phyloP scores from a whole-genome alignment of 1,284 basidiomycete species.

The Afroboletus lepidellus region DNA sequence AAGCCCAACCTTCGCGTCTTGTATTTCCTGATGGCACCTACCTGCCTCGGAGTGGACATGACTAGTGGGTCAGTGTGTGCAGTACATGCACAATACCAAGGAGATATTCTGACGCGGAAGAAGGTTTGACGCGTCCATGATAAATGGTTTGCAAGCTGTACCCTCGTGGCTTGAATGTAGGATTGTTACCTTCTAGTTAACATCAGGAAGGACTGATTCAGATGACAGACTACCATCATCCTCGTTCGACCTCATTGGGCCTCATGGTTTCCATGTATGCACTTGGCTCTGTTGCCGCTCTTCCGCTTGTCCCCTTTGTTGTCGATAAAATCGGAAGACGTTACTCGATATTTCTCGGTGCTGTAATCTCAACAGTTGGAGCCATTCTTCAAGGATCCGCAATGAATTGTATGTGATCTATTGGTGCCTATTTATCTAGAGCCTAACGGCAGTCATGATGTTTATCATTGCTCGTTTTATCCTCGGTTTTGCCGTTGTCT shows the following conservation, averaged over 20 bases:
- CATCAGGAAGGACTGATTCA: neutral
- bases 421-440: neutral
- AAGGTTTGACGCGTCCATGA: constrained; percentile 14
- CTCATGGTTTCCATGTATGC: constrained; percentile 15
- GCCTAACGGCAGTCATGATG: constrained; percentile 11
- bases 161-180: constrained; percentile 23
- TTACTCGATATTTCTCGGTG: constrained; percentile 11
- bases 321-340: neutral
- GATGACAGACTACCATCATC: constrained; percentile 13
- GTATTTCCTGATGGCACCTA: neutral
- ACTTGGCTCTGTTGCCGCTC: constrained; percentile 8
- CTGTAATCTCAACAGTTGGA: neutral
- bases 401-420: constrained; percentile 5
- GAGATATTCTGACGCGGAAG: neutral
- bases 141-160: constrained; percentile 21
- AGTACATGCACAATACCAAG: too few relatives aligned
- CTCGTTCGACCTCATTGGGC: constrained; percentile 16
- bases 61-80: neutral
- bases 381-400: constrained; percentile 13
- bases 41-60: constrained; percentile 2
- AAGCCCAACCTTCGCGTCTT: constrained; percentile 7
- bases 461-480: constrained; percentile 23
- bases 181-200: too few relatives aligned
- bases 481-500: constrained; percentile 10
- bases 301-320: constrained; percentile 11